These are phyloP conservation scores for Syzygium aromaticum DNA, from an alignment of 345 rosid genomes.

Conservation along the genomic window DNA sequence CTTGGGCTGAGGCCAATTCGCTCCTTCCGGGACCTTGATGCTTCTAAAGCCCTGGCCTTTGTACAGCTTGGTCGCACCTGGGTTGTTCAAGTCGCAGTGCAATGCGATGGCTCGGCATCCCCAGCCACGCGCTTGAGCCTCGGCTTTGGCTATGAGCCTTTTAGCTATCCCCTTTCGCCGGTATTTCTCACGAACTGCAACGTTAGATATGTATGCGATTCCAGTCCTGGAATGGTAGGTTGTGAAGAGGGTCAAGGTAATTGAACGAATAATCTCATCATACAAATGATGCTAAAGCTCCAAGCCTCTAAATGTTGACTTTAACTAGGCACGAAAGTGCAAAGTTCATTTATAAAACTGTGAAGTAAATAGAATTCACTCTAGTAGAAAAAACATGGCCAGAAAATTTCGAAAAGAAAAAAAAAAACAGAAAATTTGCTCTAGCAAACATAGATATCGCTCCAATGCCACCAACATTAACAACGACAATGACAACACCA, in stretches of 20 bases:
- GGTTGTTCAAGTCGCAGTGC: constrained; percentile 76
- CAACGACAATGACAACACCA: neutral
- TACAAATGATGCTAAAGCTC: neutral
- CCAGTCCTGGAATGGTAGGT: constrained; percentile 49
- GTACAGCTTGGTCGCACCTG: constrained; percentile 66
- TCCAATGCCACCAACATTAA: neutral
- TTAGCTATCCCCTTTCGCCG: constrained; percentile 82
- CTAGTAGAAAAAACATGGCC: neutral
- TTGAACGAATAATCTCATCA: neutral
- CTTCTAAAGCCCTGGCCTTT: constrained; percentile 62
- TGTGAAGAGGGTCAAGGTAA: neutral
- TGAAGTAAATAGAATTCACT: neutral
- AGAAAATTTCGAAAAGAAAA: neutral
- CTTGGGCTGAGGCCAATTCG: constrained; percentile 76
- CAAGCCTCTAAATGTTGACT: neutral
- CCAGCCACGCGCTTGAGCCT: constrained; percentile 79
- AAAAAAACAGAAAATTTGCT: neutral
- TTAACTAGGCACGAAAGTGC: neutral
- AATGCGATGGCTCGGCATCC: constrained; percentile 76
- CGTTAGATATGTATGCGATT: constrained; percentile 86
- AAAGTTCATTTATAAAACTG: neutral
- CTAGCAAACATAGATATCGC: neutral
- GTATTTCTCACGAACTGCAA: constrained; percentile 73
- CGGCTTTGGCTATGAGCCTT: constrained; percentile 69
- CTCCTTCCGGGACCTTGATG: constrained; percentile 71